A percentile compares a stretch with the other conserved stretches of the same genome.
Evolutionary conservation across 257 asterid species (phyloP).

Genomic region (Lycium barbarum): DNA sequence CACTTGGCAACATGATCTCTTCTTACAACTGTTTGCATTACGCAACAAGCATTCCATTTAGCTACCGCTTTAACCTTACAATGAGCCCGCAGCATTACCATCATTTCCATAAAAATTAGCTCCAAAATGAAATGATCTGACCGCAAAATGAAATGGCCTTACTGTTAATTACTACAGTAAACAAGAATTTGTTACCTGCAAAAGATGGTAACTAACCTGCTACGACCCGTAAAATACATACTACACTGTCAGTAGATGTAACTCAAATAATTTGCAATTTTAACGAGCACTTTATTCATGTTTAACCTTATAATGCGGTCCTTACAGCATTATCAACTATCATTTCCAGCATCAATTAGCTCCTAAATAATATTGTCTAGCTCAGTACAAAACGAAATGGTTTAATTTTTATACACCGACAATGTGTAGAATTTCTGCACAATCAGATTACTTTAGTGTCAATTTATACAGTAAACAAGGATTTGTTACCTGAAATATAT

Average conservation of each 20-base stretch:
- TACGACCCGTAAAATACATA: background rate
- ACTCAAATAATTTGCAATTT: background rate
- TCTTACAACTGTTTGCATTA: background rate
- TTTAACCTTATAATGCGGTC: background rate
- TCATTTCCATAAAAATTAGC: conserved; percentile 12
- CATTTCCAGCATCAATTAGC: background rate
- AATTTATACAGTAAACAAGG: background rate
- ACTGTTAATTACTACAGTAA: background rate
- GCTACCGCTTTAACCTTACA: background rate
- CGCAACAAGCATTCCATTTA: background rate
- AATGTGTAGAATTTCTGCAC: background rate
- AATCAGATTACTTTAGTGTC: background rate
- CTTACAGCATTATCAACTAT: background rate
- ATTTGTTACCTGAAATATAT: background rate
- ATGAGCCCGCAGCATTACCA: background rate
- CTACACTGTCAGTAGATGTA: background rate
- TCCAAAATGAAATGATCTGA: background rate
- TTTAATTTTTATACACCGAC: too few relatives aligned
- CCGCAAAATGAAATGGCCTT: background rate
- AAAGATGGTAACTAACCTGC: background rate
- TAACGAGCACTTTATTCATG: background rate
- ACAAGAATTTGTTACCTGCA: background rate
- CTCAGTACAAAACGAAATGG: too few relatives aligned
- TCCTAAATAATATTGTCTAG: background rate
- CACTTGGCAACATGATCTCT: background rate